Conservation (phyloP, 805 yeast species). For the Hanseniaspora clermontiae region DNA sequence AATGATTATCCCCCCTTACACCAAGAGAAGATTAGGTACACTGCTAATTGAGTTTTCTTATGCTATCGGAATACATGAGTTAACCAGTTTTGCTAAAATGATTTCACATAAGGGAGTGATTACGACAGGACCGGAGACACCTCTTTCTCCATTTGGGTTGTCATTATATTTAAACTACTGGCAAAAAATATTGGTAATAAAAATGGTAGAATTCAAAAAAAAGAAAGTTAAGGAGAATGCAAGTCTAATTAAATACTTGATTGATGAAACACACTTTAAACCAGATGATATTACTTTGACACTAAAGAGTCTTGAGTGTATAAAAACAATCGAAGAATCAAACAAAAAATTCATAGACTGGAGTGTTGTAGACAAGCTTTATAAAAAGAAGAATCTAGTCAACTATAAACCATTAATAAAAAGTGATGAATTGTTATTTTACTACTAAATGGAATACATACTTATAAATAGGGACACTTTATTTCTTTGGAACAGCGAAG, state of each 20-base stretch:
- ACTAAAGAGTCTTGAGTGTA: constrained; percentile 41
- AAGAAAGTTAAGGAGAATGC: constrained; percentile 26
- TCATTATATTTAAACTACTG: constrained; percentile 64
- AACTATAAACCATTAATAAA: constrained; percentile 16
- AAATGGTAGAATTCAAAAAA: constrained; percentile 28
- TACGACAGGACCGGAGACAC: constrained; percentile 83
- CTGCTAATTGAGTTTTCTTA: constrained; percentile 75
- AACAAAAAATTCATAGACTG: constrained; percentile 15
- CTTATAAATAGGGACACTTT: constrained; percentile 19
- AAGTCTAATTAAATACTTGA: constrained; percentile 32
- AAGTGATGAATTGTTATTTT: constrained; percentile 23
- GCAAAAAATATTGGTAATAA: constrained; percentile 43
- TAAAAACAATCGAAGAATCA: constrained; percentile 24
- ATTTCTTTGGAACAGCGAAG: constrained; percentile 26
- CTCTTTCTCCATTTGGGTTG: constrained; percentile 71
- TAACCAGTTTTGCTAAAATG: background rate
- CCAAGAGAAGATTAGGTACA: constrained; percentile 63
- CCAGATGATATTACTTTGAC: constrained; percentile 49
- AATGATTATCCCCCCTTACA: constrained; percentile 84
- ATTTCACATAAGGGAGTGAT: constrained; percentile 37
- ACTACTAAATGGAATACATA: constrained; percentile 14
- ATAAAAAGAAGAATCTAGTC: background rate
- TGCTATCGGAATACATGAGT: constrained; percentile 37
- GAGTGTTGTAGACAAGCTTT: constrained; percentile 13
- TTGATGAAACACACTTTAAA: constrained; percentile 51